A percentile compares a stretch with the other conserved stretches of the same genome.
Conservation (phyloP, 2,329 filamentous ascomycete species). For the Davidsoniella neocaledoniae region DNA sequence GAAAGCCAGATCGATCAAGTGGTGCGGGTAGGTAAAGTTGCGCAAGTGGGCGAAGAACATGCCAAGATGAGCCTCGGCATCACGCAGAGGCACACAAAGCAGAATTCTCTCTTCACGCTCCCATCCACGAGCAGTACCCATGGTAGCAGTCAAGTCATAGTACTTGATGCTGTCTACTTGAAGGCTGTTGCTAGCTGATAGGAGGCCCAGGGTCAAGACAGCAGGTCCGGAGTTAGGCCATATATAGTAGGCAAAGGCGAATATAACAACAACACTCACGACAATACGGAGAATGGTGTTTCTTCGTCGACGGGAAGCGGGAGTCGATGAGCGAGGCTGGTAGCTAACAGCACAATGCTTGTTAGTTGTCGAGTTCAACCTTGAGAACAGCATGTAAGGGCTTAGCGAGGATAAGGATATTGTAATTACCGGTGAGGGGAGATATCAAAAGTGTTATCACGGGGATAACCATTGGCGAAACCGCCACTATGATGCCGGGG, state of each 20-base stretch:
- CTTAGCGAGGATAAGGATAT: background rate
- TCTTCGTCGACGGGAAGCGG: constrained; percentile 53
- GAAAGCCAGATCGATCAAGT: constrained; percentile 90
- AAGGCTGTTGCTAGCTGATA: constrained; percentile 49
- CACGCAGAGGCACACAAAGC: constrained; percentile 82
- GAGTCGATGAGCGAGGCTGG: constrained; percentile 62
- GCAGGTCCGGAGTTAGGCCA: constrained; percentile 43
- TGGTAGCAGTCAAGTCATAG: constrained; percentile 83
- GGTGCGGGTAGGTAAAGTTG: constrained; percentile 94
- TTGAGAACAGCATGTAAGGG: background rate
- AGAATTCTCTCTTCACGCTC: constrained; percentile 90
- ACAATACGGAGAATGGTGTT: constrained; percentile 55
- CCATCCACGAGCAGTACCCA: constrained; percentile 86
- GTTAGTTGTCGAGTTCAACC: constrained; percentile 9
- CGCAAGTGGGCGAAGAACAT: constrained; percentile 99
- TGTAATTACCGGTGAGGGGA: constrained; percentile 64
- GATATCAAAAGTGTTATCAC: constrained; percentile 66
- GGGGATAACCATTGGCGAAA: constrained; percentile 72
- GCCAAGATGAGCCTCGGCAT: constrained; percentile 75
- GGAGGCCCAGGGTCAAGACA: constrained; percentile 50
- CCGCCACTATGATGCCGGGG: constrained; percentile 61
- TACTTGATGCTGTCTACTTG: constrained; percentile 92
- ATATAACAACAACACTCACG: constrained; percentile 37
- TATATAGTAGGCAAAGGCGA: constrained; percentile 58
- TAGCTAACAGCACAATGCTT: constrained; percentile 40